A percentile compares a stretch with the other conserved stretches of the same genome.
Conservation (phyloP, 176 grass and related monocot species). For the sorghum (Sorghum bicolor) region DNA sequence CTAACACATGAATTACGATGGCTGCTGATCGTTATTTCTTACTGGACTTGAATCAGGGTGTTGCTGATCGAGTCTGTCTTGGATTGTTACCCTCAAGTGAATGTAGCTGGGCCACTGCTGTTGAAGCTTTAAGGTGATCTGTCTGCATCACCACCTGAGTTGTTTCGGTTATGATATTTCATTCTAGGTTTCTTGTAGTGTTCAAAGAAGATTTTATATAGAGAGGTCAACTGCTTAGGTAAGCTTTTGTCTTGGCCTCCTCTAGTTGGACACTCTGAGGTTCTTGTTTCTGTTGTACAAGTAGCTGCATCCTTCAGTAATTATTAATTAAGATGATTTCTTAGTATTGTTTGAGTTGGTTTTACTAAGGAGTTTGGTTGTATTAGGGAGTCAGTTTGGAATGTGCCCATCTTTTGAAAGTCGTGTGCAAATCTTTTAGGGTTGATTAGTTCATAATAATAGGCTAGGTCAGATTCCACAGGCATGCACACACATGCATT, state of each 20-base stretch:
- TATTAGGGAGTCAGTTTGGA: neutral
- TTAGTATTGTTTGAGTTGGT: neutral
- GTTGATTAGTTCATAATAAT: neutral
- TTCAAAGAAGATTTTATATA: neutral
- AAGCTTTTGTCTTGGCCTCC: conserved; percentile 7
- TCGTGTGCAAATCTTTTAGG: neutral
- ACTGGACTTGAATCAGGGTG: conserved; percentile 46
- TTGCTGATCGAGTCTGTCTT: conserved; percentile 87
- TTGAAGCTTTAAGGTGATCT: conserved; percentile 77
- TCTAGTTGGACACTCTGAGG: neutral
- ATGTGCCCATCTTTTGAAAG: neutral
- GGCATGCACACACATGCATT: too few relatives aligned
- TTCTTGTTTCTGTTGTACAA: neutral
- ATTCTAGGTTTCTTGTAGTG: conserved; percentile 14
- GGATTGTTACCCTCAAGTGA: conserved; percentile 91
- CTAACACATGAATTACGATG: conserved; percentile 16
- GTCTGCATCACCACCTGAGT: neutral
- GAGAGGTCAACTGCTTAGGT: neutral
- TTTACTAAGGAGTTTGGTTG: neutral
- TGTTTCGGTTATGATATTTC: conserved; percentile 6
- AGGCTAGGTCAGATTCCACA: neutral
- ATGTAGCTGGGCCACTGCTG: conserved; percentile 80
- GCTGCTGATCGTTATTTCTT: conserved; percentile 22
- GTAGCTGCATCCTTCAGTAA: neutral
- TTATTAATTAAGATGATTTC: neutral